phyloP scores from a whole-genome alignment of 2,329 filamentous ascomycete species.

The Cladosporium sp. region DNA sequence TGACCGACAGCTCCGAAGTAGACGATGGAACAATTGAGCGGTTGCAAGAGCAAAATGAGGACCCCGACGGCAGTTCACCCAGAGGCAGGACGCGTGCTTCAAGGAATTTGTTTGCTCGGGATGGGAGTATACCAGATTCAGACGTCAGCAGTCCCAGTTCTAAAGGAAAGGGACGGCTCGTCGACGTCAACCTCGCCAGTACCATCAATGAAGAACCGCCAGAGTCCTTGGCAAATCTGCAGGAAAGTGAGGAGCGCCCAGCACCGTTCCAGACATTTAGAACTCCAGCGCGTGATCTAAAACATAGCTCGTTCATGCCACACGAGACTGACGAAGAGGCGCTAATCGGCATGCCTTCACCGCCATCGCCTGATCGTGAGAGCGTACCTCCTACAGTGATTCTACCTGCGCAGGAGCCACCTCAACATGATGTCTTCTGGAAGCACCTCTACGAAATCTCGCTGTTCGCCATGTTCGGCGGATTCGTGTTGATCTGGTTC shows the following conservation, averaged over 20 bases:
- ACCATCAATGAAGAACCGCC: slow-evolving; percentile 47
- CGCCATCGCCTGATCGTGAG: slow-evolving; percentile 48
- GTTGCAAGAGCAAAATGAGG: slow-evolving; percentile 37
- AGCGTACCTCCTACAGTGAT: slow-evolving; percentile 56
- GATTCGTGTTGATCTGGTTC: slow-evolving; percentile 83
- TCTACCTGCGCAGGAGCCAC: slow-evolving; percentile 62
- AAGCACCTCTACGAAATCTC: slow-evolving; percentile 84
- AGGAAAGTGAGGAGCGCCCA: slow-evolving; percentile 44
- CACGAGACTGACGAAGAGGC: slow-evolving; percentile 51
- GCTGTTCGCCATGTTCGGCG: slow-evolving; percentile 77
- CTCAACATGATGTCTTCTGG: slow-evolving; percentile 86
- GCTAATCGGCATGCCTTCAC: slow-evolving; percentile 38
- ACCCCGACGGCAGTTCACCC: slow-evolving; percentile 33
- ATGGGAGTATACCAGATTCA: slow-evolving; percentile 38
- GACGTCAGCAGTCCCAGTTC: slow-evolving; percentile 41
- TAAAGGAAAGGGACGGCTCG: slow-evolving; percentile 65
- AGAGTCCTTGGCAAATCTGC: slow-evolving; percentile 28
- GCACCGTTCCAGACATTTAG: slow-evolving; percentile 54
- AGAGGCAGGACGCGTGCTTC: slow-evolving; percentile 36
- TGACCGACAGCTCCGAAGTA: slow-evolving; percentile 81
- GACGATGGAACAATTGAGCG: slow-evolving; percentile 58
- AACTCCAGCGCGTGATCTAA: slow-evolving; percentile 35
- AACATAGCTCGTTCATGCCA: slow-evolving; percentile 43
- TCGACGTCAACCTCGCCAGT: slow-evolving; percentile 79
- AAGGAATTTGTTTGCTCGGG: slow-evolving; percentile 34